These are phyloP conservation scores for Bacidia gigantensis DNA, from an alignment of 495 filamentous ascomycete genomes.

Conservation along the genomic window DNA sequence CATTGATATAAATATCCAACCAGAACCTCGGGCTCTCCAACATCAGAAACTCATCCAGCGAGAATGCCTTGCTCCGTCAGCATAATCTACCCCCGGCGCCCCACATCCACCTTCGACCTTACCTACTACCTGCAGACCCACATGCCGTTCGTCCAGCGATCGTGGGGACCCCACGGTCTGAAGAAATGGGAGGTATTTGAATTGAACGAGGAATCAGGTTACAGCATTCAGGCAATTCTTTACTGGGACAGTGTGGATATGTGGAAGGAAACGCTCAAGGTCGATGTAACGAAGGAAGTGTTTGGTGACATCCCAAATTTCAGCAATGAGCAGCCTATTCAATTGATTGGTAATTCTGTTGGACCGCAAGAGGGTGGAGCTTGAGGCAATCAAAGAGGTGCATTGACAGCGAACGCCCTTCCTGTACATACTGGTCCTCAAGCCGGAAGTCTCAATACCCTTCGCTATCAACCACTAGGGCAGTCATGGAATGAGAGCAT, in stretches of 20 bases:
- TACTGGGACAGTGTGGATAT: background rate
- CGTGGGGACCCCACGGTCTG: background rate
- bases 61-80: background rate
- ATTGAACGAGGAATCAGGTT: background rate
- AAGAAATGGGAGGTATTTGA: background rate
- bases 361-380: background rate
- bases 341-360: background rate
- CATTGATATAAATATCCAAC: too few species aligned
- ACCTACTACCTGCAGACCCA: background rate
- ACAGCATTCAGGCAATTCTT: background rate
- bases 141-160: background rate
- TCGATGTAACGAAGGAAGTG: background rate
- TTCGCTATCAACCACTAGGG: too few species aligned
- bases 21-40: too few species aligned
- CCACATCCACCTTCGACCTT: background rate
- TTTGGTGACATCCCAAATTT: background rate
- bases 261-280: background rate
- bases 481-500: background rate
- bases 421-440: too few species aligned
- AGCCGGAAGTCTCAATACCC: too few species aligned
- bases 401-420: too few species aligned
- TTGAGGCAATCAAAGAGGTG: background rate
- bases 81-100: background rate
- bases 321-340: slow-evolving; percentile 1
- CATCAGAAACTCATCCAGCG: too few species aligned